These are phyloP conservation scores for Penicillium digitatum DNA, from an alignment of 2,329 filamentous ascomycete species.

Conservation along the genomic window DNA sequence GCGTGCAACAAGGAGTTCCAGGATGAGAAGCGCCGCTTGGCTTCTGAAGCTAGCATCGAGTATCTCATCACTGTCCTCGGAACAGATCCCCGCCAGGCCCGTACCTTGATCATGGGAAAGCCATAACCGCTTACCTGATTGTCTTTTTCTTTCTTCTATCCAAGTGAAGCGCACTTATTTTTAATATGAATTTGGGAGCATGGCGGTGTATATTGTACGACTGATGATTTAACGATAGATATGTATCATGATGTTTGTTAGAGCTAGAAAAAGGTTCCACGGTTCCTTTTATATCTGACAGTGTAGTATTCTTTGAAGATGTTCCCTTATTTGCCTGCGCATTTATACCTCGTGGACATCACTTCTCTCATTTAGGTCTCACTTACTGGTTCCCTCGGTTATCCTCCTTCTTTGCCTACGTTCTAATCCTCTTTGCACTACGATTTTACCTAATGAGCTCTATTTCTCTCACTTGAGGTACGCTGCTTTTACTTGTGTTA, in stretches of 20 bases:
- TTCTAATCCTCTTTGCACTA: too few species aligned
- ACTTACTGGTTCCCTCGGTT: too few species aligned
- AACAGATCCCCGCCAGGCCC: slow-evolving; percentile 52
- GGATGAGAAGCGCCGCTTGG: slow-evolving; percentile 64
- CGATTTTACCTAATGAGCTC: too few species aligned
- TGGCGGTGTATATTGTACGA: slow-evolving; percentile 29
- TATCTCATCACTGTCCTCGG: slow-evolving; percentile 63
- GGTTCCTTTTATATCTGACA: not conserved
- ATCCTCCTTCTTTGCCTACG: too few species aligned
- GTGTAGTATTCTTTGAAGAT: too few species aligned
- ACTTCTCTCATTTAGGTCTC: too few species aligned
- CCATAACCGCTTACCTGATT: slow-evolving; percentile 4
- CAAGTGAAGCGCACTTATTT: slow-evolving; percentile 2
- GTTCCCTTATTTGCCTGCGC: too few species aligned
- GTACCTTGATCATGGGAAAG: slow-evolving; percentile 39
- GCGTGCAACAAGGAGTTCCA: slow-evolving; percentile 72
- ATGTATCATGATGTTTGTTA: slow-evolving; percentile 32
- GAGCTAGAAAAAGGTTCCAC: not conserved
- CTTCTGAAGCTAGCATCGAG: slow-evolving; percentile 65
- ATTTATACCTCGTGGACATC: too few species aligned
- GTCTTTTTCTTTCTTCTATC: slow-evolving; percentile 3
- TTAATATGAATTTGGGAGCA: slow-evolving; percentile 9
- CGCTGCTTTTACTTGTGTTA: too few species aligned
- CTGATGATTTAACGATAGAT: slow-evolving; percentile 40
- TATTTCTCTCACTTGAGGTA: too few species aligned